Evolutionary conservation across 805 yeast genomes (phyloP), one percentile per base, ranked within the genome.

Genomic region (Ogataea pignaliae): DNA sequence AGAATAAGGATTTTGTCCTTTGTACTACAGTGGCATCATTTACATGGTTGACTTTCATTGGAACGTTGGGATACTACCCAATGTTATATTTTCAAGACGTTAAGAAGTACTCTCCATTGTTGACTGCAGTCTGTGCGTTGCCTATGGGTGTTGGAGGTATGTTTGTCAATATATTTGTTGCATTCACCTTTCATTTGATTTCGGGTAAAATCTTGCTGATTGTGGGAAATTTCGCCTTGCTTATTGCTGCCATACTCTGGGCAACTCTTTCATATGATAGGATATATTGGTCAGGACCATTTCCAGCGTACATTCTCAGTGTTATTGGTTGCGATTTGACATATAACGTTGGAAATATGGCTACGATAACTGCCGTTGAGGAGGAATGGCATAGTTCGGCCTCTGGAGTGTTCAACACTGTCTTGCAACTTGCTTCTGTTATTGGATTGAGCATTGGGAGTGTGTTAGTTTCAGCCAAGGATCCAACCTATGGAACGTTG

Each of bases 291-390:
- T 57, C 67, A 7, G 65, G 70, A n/a, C 68, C 73, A 6, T 68
- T 71, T 42, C 65, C 66, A 40, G 65, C 70, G 1, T 55, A 59
- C 40, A 51, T 63, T 17, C 37, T 66, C 15, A 50, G 56, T 3
- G 69, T 66, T n/a, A 41, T 69, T n/a, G 74, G 75, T 7, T 71
- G 72, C 2, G 76, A 71, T 48, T 50, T 71, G 10, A 50, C 66
- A 10, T 71, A 63, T 50, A 71, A 71, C 44, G 71, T 71, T 6
- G 65, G 64, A 38, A 71, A 64, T 39, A 43, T 69, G 59, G 66
- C 68, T 29, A 59, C 72, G 1, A 51, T 69, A 29, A 54, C 62
- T 6, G 50, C 69, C 0, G 75, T 71, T 7, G 48, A 63, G 4
- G 40, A 50, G 17, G 47, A 54, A 18, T 52, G 61, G 6, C 73